Conservation (phyloP, 495 filamentous ascomycete genomes). For the Xylona heveae region DNA sequence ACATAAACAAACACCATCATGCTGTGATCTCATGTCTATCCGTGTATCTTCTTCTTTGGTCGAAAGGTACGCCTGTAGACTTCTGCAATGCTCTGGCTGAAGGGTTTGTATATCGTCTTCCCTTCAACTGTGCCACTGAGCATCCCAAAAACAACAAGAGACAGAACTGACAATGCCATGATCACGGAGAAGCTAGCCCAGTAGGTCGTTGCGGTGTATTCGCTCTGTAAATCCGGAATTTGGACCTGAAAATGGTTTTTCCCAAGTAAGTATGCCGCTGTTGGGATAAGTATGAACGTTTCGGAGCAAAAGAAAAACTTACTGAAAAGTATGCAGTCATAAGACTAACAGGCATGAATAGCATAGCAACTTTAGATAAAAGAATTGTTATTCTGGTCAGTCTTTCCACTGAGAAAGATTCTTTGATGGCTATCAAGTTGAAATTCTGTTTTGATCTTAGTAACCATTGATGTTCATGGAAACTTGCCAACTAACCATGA, state of each 20-base stretch:
- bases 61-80: background rate
- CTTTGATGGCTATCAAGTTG: conserved; percentile 69
- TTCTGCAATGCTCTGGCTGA: background rate
- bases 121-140: conserved; percentile 4
- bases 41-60: too few species aligned
- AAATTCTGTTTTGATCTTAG: conserved; percentile 38
- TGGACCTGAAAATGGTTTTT: too few species aligned
- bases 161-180: conserved; percentile 35
- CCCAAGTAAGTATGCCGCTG: too few species aligned
- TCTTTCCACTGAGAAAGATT: conserved; percentile 57
- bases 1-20: too few species aligned
- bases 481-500: conserved; percentile 22
- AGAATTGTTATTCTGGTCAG: conserved; percentile 63
- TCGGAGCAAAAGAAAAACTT: too few species aligned
- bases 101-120: conserved; percentile 3
- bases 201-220: conserved; percentile 41
- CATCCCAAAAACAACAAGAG: conserved; percentile 27
- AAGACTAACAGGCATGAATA: conserved; percentile 68
- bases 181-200: conserved; percentile 56
- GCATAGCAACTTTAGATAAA: conserved; percentile 62
- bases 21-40: too few species aligned
- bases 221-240: conserved; percentile 31
- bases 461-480: background rate
- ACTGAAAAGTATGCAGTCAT: conserved; percentile 74
- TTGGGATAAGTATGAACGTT: too few species aligned